Evolutionary conservation across 148 eudicot species (phyloP), one percentile per base, ranked within the genome.

Genomic region (Nepenthes gracilis): DNA sequence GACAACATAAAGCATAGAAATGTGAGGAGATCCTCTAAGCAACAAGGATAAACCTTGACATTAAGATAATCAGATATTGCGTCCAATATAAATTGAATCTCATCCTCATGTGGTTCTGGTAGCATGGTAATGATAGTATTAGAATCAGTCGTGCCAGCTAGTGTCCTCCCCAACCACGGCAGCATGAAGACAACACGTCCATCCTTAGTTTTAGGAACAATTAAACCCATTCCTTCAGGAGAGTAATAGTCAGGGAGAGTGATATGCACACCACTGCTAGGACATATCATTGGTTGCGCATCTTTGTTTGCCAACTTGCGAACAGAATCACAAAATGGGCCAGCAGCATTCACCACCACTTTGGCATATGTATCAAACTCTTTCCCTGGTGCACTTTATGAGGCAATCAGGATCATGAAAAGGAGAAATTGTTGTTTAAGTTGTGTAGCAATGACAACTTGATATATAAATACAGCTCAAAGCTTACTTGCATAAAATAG

Each of bases 141-240:
- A 43, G 98, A 92, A 68, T 92, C 98, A n/a, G 98, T 92, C 6
- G 98, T 92, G 55, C 98, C 98, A 57, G 96, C 98, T 61, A 92
- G 75, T 52, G 98, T 92, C 79, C 94, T 88, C 50, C 98, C 98
- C 62, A 92, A 64, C 98, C 98, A 92, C 35, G 98, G 98, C 37
- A 92, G 83, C 98, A 92, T 92, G 72, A 92, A 92, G 48, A 92
- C 81, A 62, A 92, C 98, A 72, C 98, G 96, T 11, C 98, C 98
- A 77, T 92, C 98, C 76, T 92, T 92, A 13, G 98, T 92, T 74
- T 92, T 92, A 36, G 96, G 98, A 77, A 92, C 98, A 65, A 88
- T 92, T 71, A 92, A 74, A 47, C 98, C 98, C 98, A 92, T 92
- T 65, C 98, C 96, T 23, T 92, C 98, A 35, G 98, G 98, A 45